Conservation (phyloP, 768 basidiomycete species). For the Boletellus ananas region DNA sequence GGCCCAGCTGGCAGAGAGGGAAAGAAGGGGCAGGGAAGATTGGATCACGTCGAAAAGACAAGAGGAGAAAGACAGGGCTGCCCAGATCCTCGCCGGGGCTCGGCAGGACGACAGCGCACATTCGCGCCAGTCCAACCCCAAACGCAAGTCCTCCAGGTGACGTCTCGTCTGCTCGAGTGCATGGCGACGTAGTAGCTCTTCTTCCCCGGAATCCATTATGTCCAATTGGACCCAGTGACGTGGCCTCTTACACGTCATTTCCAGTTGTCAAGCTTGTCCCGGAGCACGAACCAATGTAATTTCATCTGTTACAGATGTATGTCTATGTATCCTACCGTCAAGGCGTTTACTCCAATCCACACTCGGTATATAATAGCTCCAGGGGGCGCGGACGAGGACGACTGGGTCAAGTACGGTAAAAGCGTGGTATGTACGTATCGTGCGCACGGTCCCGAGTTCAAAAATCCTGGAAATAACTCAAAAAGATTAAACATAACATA, state of each 20-base stretch:
- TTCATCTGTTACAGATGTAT: background rate
- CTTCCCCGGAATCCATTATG: no score
- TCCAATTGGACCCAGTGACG: no score
- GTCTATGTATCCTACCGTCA: background rate
- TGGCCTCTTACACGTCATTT: no score
- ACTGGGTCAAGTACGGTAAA: background rate
- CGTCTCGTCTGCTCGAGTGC: background rate
- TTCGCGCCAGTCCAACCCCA: conserved; percentile 21
- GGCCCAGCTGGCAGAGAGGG: conserved; percentile 45
- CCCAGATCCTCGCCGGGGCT: conserved; percentile 32
- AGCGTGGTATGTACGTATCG: conserved; percentile 1
- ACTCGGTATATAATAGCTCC: conserved; percentile 6
- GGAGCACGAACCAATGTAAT: background rate
- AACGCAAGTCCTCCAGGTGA: conserved; percentile 40
- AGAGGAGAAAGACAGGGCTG: conserved; percentile 39
- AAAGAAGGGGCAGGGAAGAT: conserved; percentile 43
- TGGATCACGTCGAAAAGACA: conserved; percentile 36
- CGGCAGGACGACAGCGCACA: conserved; percentile 11
- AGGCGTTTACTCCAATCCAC: conserved; percentile 6
- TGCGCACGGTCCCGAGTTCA: conserved; percentile 15
- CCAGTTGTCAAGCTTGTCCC: no score
- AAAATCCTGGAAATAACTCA: conserved; percentile 12
- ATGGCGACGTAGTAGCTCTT: background rate
- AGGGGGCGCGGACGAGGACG: no score
- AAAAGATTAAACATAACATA: conserved; percentile 23